Conservation (phyloP, 1,284 basidiomycete species). For the Malassezia pachydermatis region DNA sequence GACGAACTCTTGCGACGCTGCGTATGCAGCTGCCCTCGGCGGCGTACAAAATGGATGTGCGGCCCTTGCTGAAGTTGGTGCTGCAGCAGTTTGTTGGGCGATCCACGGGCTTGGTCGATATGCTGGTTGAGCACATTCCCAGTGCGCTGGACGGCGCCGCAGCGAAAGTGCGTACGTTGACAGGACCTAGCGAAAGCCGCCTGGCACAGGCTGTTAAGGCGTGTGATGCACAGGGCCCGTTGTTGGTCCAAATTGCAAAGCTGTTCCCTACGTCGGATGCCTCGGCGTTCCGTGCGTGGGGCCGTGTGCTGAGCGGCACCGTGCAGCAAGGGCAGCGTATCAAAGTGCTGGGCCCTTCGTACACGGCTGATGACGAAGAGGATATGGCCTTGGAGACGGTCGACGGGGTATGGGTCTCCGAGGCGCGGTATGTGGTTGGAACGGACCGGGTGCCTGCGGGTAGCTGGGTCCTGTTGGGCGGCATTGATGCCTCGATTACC, state of each 20-base stretch:
- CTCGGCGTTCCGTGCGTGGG: conserved; percentile 87
- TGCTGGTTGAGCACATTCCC: conserved; percentile 80
- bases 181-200: conserved; percentile 21
- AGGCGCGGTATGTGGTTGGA: conserved; percentile 85
- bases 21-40: conserved; percentile 81
- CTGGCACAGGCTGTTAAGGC: conserved; percentile 64
- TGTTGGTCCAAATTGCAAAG: conserved; percentile 86
- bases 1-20: conserved; percentile 66
- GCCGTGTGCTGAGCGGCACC: conserved; percentile 85
- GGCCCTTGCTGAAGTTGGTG: conserved; percentile 84
- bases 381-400: conserved; percentile 83
- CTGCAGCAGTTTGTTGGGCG: conserved; percentile 87
- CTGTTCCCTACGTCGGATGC: conserved; percentile 92
- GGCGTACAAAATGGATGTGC: conserved; percentile 95
- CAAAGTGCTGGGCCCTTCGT: conserved; percentile 94
- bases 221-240: conserved; percentile 72
- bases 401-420: conserved; percentile 77
- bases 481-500: conserved; percentile 83
- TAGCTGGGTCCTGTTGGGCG: conserved; percentile 80
- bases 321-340: conserved; percentile 69
- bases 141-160: conserved; percentile 64
- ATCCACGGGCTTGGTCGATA: conserved; percentile 75
- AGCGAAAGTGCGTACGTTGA: conserved; percentile 56
- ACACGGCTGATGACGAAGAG: conserved; percentile 94
- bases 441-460: conserved; percentile 79